Conservation (phyloP, 2,329 filamentous ascomycete genomes). For the Microdochium bolleyi region DNA sequence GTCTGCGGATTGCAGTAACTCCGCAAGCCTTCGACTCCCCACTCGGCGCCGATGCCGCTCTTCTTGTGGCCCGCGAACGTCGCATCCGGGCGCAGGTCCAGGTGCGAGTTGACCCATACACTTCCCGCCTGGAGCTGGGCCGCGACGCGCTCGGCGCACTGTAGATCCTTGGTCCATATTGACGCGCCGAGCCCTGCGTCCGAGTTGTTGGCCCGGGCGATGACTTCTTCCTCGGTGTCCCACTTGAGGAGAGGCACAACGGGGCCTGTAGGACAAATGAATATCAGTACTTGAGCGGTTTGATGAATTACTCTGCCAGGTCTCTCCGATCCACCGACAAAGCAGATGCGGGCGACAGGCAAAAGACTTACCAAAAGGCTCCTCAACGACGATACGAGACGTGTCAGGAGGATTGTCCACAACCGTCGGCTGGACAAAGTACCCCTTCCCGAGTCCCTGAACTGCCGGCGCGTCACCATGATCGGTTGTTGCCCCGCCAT, state of each 20-base stretch:
- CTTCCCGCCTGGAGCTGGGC: conserved; percentile 39
- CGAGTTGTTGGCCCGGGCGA: conserved; percentile 36
- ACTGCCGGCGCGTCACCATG: too few species aligned
- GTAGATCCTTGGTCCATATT: conserved; percentile 41
- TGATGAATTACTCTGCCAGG: background rate
- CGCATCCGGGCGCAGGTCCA: conserved; percentile 25
- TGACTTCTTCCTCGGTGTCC: conserved; percentile 33
- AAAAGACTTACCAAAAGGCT: conserved; percentile 12
- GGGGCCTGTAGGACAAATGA: conserved; percentile 21
- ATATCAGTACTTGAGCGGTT: background rate
- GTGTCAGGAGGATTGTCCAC: conserved; percentile 14
- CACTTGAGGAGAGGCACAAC: conserved; percentile 34
- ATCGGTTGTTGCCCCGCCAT: conserved; percentile 2
- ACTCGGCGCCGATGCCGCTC: conserved; percentile 41
- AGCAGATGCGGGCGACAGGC: too few species aligned
- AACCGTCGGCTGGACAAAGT: conserved; percentile 11
- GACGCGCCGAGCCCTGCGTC: conserved; percentile 43
- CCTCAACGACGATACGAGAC: conserved; percentile 11
- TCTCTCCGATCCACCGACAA: background rate
- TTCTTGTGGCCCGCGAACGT: conserved; percentile 43
- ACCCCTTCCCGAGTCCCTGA: conserved; percentile 2
- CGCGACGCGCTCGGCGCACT: conserved; percentile 35
- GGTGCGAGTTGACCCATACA: conserved; percentile 42
- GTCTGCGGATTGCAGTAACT: conserved; percentile 20
- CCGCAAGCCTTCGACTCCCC: conserved; percentile 28